Base-by-base conservation (phyloP, 2,329 filamentous ascomycete species). In the Epichloe elymi region DNA sequence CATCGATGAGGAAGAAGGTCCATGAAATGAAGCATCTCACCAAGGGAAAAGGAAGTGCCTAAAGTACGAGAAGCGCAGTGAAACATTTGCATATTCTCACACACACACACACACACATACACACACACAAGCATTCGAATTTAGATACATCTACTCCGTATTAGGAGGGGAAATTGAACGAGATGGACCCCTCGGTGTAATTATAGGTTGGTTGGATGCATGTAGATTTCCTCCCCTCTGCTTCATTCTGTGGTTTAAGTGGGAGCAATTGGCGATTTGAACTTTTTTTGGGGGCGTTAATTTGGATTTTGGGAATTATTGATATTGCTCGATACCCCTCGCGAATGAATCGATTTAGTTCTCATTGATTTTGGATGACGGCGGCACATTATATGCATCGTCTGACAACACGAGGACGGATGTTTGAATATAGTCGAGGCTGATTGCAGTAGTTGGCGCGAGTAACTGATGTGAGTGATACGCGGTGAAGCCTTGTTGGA, bases 1-100 rank as follows among this genome's bases (percentile, higher is more conserved):
- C 30, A 69, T 69, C 48, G 65, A 69, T 41, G 67, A 69, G 55
- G 67, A 70, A 51, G 65, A 64, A 39, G 56, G 60, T 41, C 42
- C 39, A 19, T 48, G 36, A 46, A n/a, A n/a, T 45, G 5, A 5
- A 26, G 36, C 19, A 35, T 39, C 2, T 17, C 19, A 14, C 26
- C 3, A 39, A 14, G 7, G 36, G 35, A 38, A 12, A 47, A 11
- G 4, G 7, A 14, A 26, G 8, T 30, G 3, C 8, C n/a, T 4
- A 11, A 11, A 47, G 15, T 5, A 23, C 30, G 20, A 38, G 45
- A 39, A 5, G 36, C 20, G 35, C 35, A 20, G 15, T 11, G 35
- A 36, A 19, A 17, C 26, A 5, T 23, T 23, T 3, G 35, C 14
- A 47, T 26, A 30, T 26, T 14, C 45, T 14, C 15, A 26, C 15